Base-by-base conservation (phyloP, 2,329 filamentous ascomycete genomes). In the Magnaporthiopsis incrustans region DNA sequence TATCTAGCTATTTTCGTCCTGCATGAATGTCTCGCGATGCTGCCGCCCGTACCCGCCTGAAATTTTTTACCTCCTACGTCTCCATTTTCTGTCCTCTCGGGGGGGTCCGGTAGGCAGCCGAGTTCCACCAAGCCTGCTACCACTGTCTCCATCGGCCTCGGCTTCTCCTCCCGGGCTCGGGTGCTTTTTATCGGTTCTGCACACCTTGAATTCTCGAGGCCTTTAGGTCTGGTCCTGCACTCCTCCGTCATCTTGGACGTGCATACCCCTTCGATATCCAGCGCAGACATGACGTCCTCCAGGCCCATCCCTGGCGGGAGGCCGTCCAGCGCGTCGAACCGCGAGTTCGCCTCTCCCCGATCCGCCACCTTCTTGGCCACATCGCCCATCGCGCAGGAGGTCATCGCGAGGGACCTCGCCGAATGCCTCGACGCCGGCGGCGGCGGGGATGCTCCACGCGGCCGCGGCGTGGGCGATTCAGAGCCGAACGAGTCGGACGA, bases 381-480 rank as follows among this genome's bases (percentile, higher is more conserved):
- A n/a, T 89, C 88, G n/a, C 87, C 88, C 27, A 79, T 89, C 60
- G 88, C 86, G 1, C 85, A 89, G 67, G 83, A 84, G 35, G 83
- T 85, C 44, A 79, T 92, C 65, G 86, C 86, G 8, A 80, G 84
- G 53, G 89, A 92, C 72, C 77, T 91, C 10, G 87, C 86, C 50
- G 84, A 85, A 62, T 88, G 85, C 66, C 81, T 83, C 4, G 85
- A 87, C 44, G 81, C 85, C 63, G 84, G 85, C 56, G 77, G 75
- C 7, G 66, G 69, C 15, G 66, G 64, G 6, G 67, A 66, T 15
- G 44, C 26, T 14, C 44, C 44, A 22, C 25, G 8, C 3, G 33
- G 33, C 30, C 11, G 4, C 26, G 61, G 27, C 25, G 61, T 30
- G 38, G 38, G 65, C 22, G 70, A 69, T 22, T 67, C 63, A 62